Percentiles rank a stretch among this genome's conserved stretches.
phyloP scores from a whole-genome alignment of 2,329 filamentous ascomycete species.

The Aureobasidium vineae region DNA sequence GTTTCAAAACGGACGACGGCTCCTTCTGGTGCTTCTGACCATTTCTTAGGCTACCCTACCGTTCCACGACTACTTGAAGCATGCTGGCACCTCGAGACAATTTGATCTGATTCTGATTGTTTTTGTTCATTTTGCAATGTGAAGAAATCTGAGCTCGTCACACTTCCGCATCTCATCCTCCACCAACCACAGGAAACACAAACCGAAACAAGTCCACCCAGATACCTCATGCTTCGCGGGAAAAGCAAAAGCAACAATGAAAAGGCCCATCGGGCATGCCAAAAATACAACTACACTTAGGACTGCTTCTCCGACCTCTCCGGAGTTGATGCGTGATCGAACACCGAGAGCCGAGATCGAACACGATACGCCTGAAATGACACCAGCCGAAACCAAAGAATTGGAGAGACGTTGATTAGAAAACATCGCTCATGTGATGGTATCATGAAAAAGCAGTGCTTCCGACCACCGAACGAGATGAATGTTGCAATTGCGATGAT shows the following conservation, averaged over 20 bases:
- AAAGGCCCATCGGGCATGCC: constrained; percentile 1
- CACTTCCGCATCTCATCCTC: neutral
- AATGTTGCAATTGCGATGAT: constrained; percentile 1
- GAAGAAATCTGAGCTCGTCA: constrained; percentile 16
- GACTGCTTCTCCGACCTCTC: constrained; percentile 4
- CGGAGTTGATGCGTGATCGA: neutral
- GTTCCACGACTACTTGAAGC: neutral
- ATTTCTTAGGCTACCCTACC: neutral
- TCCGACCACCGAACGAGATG: constrained; percentile 14
- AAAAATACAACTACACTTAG: constrained; percentile 13
- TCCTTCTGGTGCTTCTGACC: constrained; percentile 18
- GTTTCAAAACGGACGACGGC: constrained; percentile 25
- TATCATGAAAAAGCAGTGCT: constrained; percentile 21
- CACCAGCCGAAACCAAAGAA: neutral
- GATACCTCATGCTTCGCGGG: constrained; percentile 1
- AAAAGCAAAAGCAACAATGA: neutral
- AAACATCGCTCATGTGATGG: neutral
- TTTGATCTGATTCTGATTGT: neutral
- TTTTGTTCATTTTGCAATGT: constrained; percentile 24
- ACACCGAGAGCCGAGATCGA: neutral
- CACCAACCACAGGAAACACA: neutral
- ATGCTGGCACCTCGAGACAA: neutral
- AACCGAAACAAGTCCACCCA: constrained; percentile 7
- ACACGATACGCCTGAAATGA: neutral
- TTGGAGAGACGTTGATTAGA: constrained; percentile 1